Percentiles rank a stretch among this genome's conserved stretches.
phyloP scores from a whole-genome alignment of 805 yeast species.

The Cyberlindnera petersonii region DNA sequence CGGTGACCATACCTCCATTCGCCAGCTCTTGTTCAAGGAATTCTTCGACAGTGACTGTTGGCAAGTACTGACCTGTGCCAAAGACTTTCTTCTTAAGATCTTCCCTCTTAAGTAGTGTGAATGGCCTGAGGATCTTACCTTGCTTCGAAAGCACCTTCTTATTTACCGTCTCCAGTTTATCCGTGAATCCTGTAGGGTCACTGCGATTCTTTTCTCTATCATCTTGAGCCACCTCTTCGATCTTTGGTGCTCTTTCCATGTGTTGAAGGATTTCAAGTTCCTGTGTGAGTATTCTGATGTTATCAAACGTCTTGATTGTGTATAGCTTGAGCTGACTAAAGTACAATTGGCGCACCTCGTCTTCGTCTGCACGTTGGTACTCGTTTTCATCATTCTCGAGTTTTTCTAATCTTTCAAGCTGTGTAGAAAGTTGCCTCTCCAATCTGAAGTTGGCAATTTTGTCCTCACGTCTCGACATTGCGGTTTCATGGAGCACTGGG shows the following conservation, averaged over 20 bases:
- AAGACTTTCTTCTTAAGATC: conserved; percentile 61
- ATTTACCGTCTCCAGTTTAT: conserved; percentile 51
- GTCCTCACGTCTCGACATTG: conserved; percentile 49
- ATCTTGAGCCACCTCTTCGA: conserved; percentile 19
- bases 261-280: conserved; percentile 62
- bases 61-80: conserved; percentile 90
- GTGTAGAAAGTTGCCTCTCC: conserved; percentile 49
- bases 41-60: conserved; percentile 94
- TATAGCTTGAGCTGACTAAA: conserved; percentile 51
- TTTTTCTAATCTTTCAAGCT: conserved; percentile 39
- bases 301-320: conserved; percentile 49
- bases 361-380: conserved; percentile 54
- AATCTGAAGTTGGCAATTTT: conserved; percentile 66
- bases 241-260: conserved; percentile 33
- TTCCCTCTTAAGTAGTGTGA: conserved; percentile 64
- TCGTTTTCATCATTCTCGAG: conserved; percentile 32
- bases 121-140: conserved; percentile 83
- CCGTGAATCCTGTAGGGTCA: conserved; percentile 53
- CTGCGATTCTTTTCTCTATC: conserved; percentile 14
- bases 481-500: conserved; percentile 35
- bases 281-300: conserved; percentile 55
- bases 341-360: conserved; percentile 50
- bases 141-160: conserved; percentile 57
- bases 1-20: conserved; percentile 71
- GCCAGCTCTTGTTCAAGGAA: conserved; percentile 80